Conservation (phyloP, 164 flowering plant genomes). For the Magnolia kwangsiensis region DNA sequence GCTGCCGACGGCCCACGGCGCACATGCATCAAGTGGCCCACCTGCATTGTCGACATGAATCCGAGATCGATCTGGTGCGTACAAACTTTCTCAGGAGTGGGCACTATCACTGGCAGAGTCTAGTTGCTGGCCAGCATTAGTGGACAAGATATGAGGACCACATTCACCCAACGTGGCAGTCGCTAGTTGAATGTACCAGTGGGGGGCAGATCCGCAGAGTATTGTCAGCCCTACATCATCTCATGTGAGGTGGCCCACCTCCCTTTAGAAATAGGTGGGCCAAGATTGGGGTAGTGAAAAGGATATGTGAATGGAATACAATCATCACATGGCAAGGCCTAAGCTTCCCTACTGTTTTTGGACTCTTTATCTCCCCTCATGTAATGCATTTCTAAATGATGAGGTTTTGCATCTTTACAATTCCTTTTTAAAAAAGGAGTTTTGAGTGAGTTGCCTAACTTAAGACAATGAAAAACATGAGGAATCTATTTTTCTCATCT, state of each 20-base stretch:
- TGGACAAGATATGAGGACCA: slow-evolving; percentile 1
- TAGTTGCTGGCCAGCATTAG: not conserved
- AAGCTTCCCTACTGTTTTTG: not conserved
- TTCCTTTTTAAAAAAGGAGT: not conserved
- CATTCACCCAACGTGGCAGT: not conserved
- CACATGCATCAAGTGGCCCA: slow-evolving; percentile 1
- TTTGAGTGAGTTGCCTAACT: not conserved
- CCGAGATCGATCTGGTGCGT: not conserved
- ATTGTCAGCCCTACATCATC: not conserved
- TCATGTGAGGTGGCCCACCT: not conserved
- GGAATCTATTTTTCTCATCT: not conserved
- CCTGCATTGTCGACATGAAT: not conserved
- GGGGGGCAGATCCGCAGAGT: not conserved
- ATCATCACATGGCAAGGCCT: not conserved
- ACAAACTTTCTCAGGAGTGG: not conserved
- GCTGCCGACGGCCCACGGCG: not conserved
- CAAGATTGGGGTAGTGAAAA: not conserved
- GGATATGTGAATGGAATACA: not conserved
- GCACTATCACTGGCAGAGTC: not conserved
- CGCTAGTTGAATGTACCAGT: not conserved
- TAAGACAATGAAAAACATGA: too few species aligned
- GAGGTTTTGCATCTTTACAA: not conserved
- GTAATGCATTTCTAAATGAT: not conserved
- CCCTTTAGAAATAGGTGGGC: not conserved
- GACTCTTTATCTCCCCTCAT: not conserved